Evolutionary conservation across 257 asterid species (phyloP).

Genomic region (Perilla frutescens): DNA sequence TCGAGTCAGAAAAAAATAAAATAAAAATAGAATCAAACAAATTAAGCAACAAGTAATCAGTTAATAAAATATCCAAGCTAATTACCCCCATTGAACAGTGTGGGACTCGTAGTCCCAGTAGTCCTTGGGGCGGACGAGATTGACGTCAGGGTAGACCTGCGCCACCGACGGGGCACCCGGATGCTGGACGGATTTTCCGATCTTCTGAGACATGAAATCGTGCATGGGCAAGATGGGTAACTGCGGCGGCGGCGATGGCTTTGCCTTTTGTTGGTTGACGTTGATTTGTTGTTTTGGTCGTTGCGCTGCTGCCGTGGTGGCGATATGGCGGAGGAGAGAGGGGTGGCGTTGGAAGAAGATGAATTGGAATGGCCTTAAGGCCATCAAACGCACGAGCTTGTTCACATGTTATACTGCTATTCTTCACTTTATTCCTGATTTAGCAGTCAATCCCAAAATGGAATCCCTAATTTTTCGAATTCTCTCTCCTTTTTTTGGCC

Average conservation of each 20-base stretch:
- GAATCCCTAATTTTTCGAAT: neutral
- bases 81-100: slow-evolving; percentile 80
- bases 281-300: slow-evolving; percentile 21
- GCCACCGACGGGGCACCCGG: slow-evolving; percentile 77
- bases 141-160: slow-evolving; percentile 64
- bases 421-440: neutral
- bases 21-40: neutral
- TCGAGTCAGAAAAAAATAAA: neutral
- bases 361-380: slow-evolving; percentile 26
- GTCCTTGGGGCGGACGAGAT: slow-evolving; percentile 71
- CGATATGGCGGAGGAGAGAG: slow-evolving; percentile 32
- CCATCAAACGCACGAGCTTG: slow-evolving; percentile 19
- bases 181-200: slow-evolving; percentile 64
- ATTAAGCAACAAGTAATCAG: neutral
- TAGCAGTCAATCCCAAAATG: neutral
- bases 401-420: neutral
- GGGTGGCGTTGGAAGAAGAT: slow-evolving; percentile 1
- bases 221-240: slow-evolving; percentile 27
- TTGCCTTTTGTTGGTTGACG: neutral
- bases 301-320: slow-evolving; percentile 34
- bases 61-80: neutral
- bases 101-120: slow-evolving; percentile 83
- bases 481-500: too few relatives aligned
- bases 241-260: slow-evolving; percentile 11
- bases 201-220: slow-evolving; percentile 69